phyloP scores from a whole-genome alignment of 163 green algal species.

The Scenedesmus sp. region DNA sequence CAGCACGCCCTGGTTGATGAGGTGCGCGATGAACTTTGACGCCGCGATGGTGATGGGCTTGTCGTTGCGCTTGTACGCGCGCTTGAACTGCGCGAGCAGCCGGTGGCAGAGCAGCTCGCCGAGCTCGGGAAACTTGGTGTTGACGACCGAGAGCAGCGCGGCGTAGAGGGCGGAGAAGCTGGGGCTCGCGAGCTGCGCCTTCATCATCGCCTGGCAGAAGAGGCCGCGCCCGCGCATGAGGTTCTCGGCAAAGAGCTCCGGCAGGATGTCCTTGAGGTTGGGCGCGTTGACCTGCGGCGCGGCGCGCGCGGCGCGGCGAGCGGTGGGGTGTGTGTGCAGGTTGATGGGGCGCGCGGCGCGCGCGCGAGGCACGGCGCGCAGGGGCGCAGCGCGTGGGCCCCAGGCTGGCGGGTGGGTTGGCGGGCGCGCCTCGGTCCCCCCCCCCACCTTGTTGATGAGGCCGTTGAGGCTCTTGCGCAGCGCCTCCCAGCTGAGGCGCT shows the following conservation, averaged over 20 bases:
- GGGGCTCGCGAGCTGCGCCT: conserved; percentile 92
- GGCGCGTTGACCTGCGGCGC: conserved; percentile 67
- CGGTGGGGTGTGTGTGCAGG: too few species aligned
- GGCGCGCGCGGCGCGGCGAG: too few species aligned
- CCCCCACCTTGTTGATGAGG: conserved; percentile 93
- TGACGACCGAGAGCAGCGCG: conserved; percentile 91
- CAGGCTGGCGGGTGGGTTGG: too few species aligned
- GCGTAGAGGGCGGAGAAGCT: conserved; percentile 92
- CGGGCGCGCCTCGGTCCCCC: too few species aligned
- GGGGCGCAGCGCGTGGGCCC: too few species aligned
- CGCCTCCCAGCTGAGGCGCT: conserved; percentile 95
- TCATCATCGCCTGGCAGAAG: conserved; percentile 92
- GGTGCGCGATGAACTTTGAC: conserved; percentile 91
- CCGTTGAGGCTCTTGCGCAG: conserved; percentile 93
- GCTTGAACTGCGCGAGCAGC: conserved; percentile 90
- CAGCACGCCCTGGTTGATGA: conserved; percentile 92
- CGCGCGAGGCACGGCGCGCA: too few species aligned
- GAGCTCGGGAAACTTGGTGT: conserved; percentile 98
- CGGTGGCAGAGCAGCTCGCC: conserved; percentile 92
- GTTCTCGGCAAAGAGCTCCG: conserved; percentile 93
- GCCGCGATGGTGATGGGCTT: conserved; percentile 89
- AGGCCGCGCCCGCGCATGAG: conserved; percentile 90
- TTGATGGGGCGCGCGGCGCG: too few species aligned
- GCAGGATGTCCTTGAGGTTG: conserved; percentile 96
- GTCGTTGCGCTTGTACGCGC: conserved; percentile 96